These are phyloP conservation scores for Suillus alpinus DNA, from an alignment of 768 basidiomycete species.

Conservation along the genomic window DNA sequence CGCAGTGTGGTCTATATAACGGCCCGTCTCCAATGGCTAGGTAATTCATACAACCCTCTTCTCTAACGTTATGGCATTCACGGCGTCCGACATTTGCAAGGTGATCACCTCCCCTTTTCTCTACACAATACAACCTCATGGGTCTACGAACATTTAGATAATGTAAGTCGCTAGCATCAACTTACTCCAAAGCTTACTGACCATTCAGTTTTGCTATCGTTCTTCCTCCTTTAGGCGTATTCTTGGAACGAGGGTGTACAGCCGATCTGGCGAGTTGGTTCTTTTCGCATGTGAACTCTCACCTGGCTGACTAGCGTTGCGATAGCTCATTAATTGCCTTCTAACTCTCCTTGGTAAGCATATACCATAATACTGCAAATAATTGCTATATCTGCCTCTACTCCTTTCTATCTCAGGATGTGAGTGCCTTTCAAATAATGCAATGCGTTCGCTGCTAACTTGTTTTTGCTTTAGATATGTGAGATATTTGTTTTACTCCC, in stretches of 20 bases:
- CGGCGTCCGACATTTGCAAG: conserved; percentile 75
- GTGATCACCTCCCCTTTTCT: conserved; percentile 38
- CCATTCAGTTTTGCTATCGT: conserved; percentile 58
- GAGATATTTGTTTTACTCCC: neutral
- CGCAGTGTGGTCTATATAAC: neutral
- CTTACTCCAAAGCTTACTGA: conserved; percentile 12
- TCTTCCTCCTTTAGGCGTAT: conserved; percentile 83
- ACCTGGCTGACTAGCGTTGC: neutral
- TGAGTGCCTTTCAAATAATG: conserved; percentile 33
- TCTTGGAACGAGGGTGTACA: conserved; percentile 82
- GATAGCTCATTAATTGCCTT: conserved; percentile 67
- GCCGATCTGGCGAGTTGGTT: conserved; percentile 62
- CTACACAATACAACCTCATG: neutral
- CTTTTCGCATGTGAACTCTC: neutral
- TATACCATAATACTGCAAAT: neutral
- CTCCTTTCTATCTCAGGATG: conserved; percentile 41
- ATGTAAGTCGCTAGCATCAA: conserved; percentile 31
- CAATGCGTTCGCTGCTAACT: neutral
- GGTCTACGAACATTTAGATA: conserved; percentile 33
- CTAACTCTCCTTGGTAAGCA: conserved; percentile 68
- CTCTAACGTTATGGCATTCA: conserved; percentile 54
- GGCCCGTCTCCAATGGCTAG: neutral
- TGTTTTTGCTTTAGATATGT: neutral
- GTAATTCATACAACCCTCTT: conserved; percentile 12
- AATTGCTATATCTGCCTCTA: neutral